These are phyloP conservation scores for Sisymbrium altissimum DNA, from an alignment of 345 rosid genomes.

Conservation along the genomic window DNA sequence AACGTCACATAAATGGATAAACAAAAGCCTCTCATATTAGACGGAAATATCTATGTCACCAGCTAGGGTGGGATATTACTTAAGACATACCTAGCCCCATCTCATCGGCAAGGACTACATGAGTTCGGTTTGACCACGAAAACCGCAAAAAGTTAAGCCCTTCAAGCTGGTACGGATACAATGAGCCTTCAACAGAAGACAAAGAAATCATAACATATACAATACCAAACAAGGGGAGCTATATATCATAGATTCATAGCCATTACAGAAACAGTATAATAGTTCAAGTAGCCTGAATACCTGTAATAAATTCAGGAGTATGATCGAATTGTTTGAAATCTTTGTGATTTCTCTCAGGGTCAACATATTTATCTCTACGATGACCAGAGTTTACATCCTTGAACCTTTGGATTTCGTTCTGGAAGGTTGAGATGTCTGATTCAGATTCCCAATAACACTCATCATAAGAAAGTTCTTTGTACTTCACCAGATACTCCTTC, in stretches of 20 bases:
- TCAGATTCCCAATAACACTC: conserved; percentile 91
- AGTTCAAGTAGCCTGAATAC: conserved; percentile 33
- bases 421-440: conserved; percentile 76
- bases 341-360: conserved; percentile 41
- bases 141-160: conserved; percentile 80
- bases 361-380: conserved; percentile 46
- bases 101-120: conserved; percentile 93
- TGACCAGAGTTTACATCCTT: conserved; percentile 49
- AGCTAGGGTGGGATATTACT: background rate
- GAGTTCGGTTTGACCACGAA: conserved; percentile 80
- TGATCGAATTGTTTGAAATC: conserved; percentile 63
- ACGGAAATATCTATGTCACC: background rate
- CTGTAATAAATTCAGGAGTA: conserved; percentile 82
- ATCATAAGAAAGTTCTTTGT: conserved; percentile 69
- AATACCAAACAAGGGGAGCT: conserved; percentile 5
- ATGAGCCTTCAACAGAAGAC: conserved; percentile 50
- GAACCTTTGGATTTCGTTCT: conserved; percentile 68
- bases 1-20: background rate
- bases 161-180: conserved; percentile 86
- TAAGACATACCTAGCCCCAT: conserved; percentile 80
- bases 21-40: background rate
- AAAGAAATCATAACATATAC: conserved; percentile 6
- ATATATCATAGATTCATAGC: background rate
- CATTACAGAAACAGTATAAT: conserved; percentile 6
- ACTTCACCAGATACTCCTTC: conserved; percentile 75